Evolutionary conservation across 768 basidiomycete species (phyloP).

Genomic region (Sistotremastrum suecicum): DNA sequence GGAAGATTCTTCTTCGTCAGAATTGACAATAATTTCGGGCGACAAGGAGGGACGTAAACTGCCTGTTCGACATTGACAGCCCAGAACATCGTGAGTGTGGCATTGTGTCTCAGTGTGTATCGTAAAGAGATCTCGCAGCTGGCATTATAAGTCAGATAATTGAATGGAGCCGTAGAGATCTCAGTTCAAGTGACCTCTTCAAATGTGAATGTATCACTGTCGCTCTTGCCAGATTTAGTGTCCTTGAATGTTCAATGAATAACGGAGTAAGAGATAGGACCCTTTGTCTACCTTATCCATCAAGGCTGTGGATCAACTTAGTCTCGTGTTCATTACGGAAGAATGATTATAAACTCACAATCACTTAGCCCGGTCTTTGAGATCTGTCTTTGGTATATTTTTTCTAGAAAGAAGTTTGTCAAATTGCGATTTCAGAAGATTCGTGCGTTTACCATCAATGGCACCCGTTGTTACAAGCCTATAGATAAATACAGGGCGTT

Average conservation of each 20-base stretch:
- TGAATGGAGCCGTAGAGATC: constrained; percentile 1
- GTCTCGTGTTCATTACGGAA: constrained; percentile 1
- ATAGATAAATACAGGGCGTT: constrained; percentile 80
- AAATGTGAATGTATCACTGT: constrained; percentile 73
- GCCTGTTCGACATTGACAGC: constrained; percentile 47
- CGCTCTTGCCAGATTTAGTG: constrained; percentile 36
- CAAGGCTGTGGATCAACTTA: constrained; percentile 30
- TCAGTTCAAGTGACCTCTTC: constrained; percentile 50
- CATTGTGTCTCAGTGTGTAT: constrained; percentile 65
- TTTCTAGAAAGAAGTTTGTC: constrained; percentile 33
- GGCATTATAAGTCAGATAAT: constrained; percentile 4
- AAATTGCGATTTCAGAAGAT: not conserved
- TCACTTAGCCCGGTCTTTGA: constrained; percentile 87
- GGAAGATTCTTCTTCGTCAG: constrained; percentile 15
- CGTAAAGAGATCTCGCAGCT: constrained; percentile 92
- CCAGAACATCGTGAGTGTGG: constrained; percentile 87
- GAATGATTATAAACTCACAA: constrained; percentile 34
- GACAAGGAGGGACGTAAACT: not conserved
- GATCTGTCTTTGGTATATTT: constrained; percentile 88
- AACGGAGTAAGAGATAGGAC: not conserved
- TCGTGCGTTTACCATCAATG: constrained; percentile 55
- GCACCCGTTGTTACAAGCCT: constrained; percentile 75
- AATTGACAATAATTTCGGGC: constrained; percentile 9
- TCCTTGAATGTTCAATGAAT: constrained; percentile 8
- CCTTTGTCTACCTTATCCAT: constrained; percentile 47